A percentile compares a stretch with the other conserved stretches of the same genome.
Conservation (phyloP, 2,329 filamentous ascomycete species). For the Cladosporium halotolerans region DNA sequence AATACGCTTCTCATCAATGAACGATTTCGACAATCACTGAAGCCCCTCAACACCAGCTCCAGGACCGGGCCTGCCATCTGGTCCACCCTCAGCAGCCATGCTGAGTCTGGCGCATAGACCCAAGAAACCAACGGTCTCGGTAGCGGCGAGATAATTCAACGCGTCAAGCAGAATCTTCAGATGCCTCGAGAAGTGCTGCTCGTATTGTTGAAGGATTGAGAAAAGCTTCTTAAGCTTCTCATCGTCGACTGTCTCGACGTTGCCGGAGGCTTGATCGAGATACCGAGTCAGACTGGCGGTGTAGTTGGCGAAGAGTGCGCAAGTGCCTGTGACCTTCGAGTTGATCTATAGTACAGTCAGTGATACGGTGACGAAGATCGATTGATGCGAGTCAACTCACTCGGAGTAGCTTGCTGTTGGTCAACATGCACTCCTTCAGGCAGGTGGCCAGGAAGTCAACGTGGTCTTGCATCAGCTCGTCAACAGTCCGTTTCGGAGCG, state of each 20-base stretch:
- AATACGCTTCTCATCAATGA: too few relatives aligned
- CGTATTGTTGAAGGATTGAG: conserved; percentile 84
- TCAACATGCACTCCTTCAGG: conserved; percentile 97
- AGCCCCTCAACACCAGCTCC: conserved; percentile 3
- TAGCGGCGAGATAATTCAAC: conserved; percentile 93
- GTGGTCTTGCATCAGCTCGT: conserved; percentile 98
- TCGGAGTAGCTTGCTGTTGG: conserved; percentile 86
- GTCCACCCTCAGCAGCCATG: conserved; percentile 66
- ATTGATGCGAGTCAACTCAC: conserved; percentile 45
- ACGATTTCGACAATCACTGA: not conserved
- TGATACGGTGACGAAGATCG: not conserved
- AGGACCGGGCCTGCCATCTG: conserved; percentile 18
- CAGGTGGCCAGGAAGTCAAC: conserved; percentile 97
- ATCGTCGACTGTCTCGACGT: conserved; percentile 34
- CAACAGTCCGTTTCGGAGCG: conserved; percentile 68
- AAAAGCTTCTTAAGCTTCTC: conserved; percentile 67
- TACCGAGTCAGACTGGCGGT: conserved; percentile 80
- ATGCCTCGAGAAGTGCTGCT: conserved; percentile 86
- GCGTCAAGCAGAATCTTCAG: conserved; percentile 90
- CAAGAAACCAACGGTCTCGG: conserved; percentile 89
- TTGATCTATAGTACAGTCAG: conserved; percentile 62
- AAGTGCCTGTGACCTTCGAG: conserved; percentile 93
- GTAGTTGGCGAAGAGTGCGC: conserved; percentile 87
- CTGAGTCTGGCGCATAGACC: conserved; percentile 79
- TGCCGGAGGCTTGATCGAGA: conserved; percentile 62